Conservation (phyloP, 202 grass and related monocot species). For the Schoenoplectus triqueter region DNA sequence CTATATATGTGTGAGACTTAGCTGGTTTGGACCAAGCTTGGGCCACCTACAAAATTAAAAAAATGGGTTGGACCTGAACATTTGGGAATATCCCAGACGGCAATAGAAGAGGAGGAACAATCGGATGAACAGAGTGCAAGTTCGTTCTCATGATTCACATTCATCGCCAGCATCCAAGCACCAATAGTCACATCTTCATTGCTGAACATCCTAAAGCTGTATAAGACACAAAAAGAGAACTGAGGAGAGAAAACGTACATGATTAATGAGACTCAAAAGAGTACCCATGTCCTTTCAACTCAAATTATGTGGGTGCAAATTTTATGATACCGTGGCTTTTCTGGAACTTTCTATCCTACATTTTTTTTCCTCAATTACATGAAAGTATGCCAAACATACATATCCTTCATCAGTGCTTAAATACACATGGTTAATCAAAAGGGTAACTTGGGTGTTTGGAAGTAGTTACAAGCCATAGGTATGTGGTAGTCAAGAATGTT, state of each 20-base stretch:
- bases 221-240: conserved; percentile 41
- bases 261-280: background rate
- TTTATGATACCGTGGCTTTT: background rate
- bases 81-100: conserved; percentile 99
- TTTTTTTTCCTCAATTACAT: background rate
- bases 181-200: conserved; percentile 99
- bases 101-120: conserved; percentile 77
- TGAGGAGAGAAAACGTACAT: conserved; percentile 24
- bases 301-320: background rate
- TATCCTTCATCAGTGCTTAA: background rate
- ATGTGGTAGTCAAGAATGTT: background rate
- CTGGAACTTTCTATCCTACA: background rate
- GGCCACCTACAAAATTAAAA: conserved; percentile 31
- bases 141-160: conserved; percentile 93
- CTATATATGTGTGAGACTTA: background rate
- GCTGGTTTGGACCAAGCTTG: background rate
- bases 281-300: background rate
- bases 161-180: conserved; percentile 99
- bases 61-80: conserved; percentile 75
- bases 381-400: conserved; percentile 17
- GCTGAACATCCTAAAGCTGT: conserved; percentile 99
- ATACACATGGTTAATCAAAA: background rate
- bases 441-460: background rate
- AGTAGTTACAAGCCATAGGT: background rate
- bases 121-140: conserved; percentile 78